Conservation (phyloP, 2,329 filamentous ascomycete species). For the Alternaria gaisen region DNA sequence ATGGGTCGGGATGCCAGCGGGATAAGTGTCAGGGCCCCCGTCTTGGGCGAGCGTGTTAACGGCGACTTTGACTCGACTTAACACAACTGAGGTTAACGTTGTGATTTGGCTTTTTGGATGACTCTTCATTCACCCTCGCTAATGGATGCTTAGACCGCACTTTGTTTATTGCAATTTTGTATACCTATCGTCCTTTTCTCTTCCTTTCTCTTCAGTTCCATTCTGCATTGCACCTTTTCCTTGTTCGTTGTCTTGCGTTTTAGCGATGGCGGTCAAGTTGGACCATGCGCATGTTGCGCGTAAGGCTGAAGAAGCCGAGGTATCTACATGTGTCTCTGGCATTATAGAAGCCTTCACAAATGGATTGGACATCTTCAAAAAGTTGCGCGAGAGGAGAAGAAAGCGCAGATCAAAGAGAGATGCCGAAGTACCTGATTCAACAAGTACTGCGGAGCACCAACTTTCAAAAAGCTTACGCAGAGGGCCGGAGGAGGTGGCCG, state of each 20-base stretch:
- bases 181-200: constrained; percentile 21
- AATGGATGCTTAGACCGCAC: constrained; percentile 31
- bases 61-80: constrained; percentile 17
- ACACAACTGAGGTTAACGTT: constrained; percentile 25
- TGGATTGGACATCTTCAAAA: constrained; percentile 57
- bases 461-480: constrained; percentile 52
- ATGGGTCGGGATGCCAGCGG: constrained; percentile 31
- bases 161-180: constrained; percentile 26
- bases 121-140: constrained; percentile 38
- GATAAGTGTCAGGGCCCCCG: constrained; percentile 41
- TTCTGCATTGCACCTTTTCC: constrained; percentile 17
- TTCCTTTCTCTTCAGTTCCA: constrained; percentile 16
- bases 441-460: constrained; percentile 47
- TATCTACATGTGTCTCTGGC: constrained; percentile 50
- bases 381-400: constrained; percentile 48
- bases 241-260: constrained; percentile 22
- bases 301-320: constrained; percentile 37
- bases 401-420: constrained; percentile 43
- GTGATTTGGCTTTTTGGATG: constrained; percentile 27
- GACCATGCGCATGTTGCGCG: constrained; percentile 26
- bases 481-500: constrained; percentile 54
- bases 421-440: constrained; percentile 24
- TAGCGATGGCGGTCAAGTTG: constrained; percentile 36
- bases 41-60: constrained; percentile 16
- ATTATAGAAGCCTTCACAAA: constrained; percentile 57